Evolutionary conservation across 2,329 filamentous ascomycete genomes (phyloP), one percentile per base, ranked within the genome.

Genomic region (Acephala macrosclerotiorum): DNA sequence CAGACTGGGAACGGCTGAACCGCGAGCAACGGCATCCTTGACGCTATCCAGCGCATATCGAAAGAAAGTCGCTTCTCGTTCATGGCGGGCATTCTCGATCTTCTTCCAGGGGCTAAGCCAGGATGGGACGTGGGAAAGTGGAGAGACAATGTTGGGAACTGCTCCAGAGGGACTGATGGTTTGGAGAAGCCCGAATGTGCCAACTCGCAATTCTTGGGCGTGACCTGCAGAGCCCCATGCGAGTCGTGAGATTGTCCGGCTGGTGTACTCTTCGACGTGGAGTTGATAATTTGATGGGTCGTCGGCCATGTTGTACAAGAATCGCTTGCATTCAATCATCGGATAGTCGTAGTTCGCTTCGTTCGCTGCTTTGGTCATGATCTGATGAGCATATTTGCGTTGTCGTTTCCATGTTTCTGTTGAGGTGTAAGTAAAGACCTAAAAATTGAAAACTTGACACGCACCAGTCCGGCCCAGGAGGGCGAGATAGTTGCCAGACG

Each of bases 391-490:
- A 25, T 82, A 77, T 72, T 79, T 82, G 8, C 81, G 77, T 70
- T 84, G 82, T n/a, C 81, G 78, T 70, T 80, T 82, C 82, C 82
- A 84, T 3, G 77, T 82, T 5, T 82, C 81, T 82, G 67, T n/a
- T 16, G 9, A 38, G 18, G 65, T 66, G 45, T 65, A 61, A 59
- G 47, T 25, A 55, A 61, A 51, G 5, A 35, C 16, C 29, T 5
- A 25, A 16, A 29, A 33, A 14, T 16, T 4, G 36, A 20, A 16
- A 29, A 49, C 7, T 47, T 2, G 18, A 35, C 18, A 25, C 72
- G 11, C 74, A 80, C 80, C 79, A 60, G 80, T 83, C 20, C 76
- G 73, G 7, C 81, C 81, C 5, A 81, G 75, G 3, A 84, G 74
- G 14, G 82, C 81, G 2, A 84, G 76, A 61, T 83, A 83, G 51